These are phyloP conservation scores for Eucalyptus tenuipes DNA, from an alignment of 345 rosid species.

Conservation along the genomic window DNA sequence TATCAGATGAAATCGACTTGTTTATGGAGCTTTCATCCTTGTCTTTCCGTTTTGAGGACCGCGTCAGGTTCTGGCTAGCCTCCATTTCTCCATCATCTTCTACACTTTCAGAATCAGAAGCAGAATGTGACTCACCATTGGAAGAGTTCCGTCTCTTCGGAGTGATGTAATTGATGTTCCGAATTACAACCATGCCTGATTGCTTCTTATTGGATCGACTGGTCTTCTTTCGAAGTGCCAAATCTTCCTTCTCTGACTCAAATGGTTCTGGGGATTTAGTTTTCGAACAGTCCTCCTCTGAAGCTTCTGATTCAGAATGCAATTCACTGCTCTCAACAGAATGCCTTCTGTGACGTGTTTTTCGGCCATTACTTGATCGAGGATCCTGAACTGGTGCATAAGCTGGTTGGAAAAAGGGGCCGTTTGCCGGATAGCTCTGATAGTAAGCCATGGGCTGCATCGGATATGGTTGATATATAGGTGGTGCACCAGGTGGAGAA, in stretches of 20 bases:
- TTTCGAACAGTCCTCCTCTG: slow-evolving; percentile 26
- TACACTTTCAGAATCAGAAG: slow-evolving; percentile 34
- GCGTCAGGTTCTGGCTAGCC: slow-evolving; percentile 9
- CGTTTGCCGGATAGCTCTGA: slow-evolving; percentile 49
- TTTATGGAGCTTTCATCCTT: slow-evolving; percentile 7
- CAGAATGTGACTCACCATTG: slow-evolving; percentile 39
- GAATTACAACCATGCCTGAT: slow-evolving; percentile 69
- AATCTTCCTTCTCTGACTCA: slow-evolving; percentile 24
- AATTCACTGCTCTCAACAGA: slow-evolving; percentile 48
- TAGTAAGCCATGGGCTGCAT: slow-evolving; percentile 82
- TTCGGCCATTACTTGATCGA: slow-evolving; percentile 37
- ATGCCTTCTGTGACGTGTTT: slow-evolving; percentile 43
- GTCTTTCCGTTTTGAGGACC: slow-evolving; percentile 25
- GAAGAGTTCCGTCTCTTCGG: slow-evolving; percentile 53
- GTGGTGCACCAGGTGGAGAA: slow-evolving; percentile 72
- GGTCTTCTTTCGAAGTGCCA: slow-evolving; percentile 17
- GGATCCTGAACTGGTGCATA: slow-evolving; percentile 59
- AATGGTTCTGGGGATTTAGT: slow-evolving; percentile 29
- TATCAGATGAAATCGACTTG: slow-evolving; percentile 6
- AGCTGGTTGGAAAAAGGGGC: slow-evolving; percentile 54
- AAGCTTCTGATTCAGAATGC: slow-evolving; percentile 25
- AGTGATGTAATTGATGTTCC: slow-evolving; percentile 75
- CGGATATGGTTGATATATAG: slow-evolving; percentile 76
- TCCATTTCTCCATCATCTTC: slow-evolving; percentile 24
- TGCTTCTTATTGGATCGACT: slow-evolving; percentile 43